Evolutionary conservation across 768 basidiomycete genomes (phyloP).

Genomic region (Fomitopsis serialis): DNA sequence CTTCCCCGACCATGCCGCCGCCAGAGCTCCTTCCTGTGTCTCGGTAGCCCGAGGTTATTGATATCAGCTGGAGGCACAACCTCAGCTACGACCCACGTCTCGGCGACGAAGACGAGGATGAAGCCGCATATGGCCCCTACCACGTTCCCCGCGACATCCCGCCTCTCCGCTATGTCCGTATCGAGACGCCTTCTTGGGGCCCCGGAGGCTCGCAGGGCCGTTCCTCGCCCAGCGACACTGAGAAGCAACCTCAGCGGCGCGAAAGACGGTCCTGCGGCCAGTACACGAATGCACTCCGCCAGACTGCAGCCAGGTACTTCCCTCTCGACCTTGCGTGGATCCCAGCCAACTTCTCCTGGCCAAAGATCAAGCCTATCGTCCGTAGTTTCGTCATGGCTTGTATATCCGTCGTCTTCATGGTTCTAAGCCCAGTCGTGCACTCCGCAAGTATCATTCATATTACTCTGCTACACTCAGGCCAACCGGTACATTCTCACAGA

Average conservation of each 20-base stretch:
- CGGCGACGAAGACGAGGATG: too few species aligned
- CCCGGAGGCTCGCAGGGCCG: background rate
- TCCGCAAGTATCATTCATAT: too few species aligned
- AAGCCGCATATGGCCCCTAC: too few species aligned
- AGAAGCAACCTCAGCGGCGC: background rate
- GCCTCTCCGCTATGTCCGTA: slow-evolving; percentile 7
- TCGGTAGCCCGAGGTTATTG: slow-evolving; percentile 2
- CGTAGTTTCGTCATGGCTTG: slow-evolving; percentile 57
- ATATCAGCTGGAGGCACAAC: slow-evolving; percentile 5
- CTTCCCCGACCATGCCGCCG: too few species aligned
- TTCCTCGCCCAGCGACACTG: background rate
- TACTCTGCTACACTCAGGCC: too few species aligned
- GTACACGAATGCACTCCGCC: too few species aligned
- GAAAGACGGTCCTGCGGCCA: background rate
- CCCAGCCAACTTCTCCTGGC: slow-evolving; percentile 47
- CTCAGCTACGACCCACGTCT: slow-evolving; percentile 22
- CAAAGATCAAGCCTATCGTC: slow-evolving; percentile 57
- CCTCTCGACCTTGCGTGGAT: slow-evolving; percentile 48
- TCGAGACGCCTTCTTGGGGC: background rate
- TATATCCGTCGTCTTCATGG: too few species aligned
- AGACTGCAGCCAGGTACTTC: slow-evolving; percentile 7
- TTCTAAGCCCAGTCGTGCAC: slow-evolving; percentile 36
- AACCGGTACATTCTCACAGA: too few species aligned
- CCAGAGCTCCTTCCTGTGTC: too few species aligned
- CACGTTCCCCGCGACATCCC: too few species aligned